Base-by-base conservation (phyloP, 345 rosid species). In the Eucalyptus shirleyi region DNA sequence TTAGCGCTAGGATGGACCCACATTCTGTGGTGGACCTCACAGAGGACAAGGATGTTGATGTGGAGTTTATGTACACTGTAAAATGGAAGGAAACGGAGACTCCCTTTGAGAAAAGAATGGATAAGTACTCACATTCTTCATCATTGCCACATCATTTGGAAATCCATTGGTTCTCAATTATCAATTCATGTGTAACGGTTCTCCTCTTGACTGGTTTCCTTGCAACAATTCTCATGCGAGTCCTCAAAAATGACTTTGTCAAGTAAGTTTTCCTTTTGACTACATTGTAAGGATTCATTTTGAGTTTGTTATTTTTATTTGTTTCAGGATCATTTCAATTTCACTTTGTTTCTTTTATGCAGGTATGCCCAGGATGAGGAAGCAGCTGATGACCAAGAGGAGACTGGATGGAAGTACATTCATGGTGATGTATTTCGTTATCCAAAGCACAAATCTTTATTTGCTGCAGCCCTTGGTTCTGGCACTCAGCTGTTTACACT, bases 321-420 rank as follows among this genome's bases (percentile, higher is more conserved):
- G 56, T 62, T 44, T 12, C 85, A 3, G 80, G 47, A 37, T 37
- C 83, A 18, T 77, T 19, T 77, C 28, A 77, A 37, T 37, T 37
- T 37, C 28, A 77, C 42, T 72, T 77, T 77, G 83, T 77, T 69
- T 69, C 62, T 69, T 87, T 67, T 1, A 16, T 45, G 50, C 86
- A 96, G 98, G 94, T 96, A 96, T 92, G 97, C 97, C 37, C 99
- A 97, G 91, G 99, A 97, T 91, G 99, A 97, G 93, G 99, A 97
- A 93, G 94, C 97, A 26, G 97, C 95, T 92, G 99, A 96, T 92
- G 99, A 97, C 90, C 97, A 95, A 90, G 99, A 97, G 88, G 99
- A 97, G 92, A 96, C 98, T 55, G 99, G 99, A 89, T 97, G 99
- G 99, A 97, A 97, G 90, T 95, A 97, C 94, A 97, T 97, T 87